Conservation (phyloP, 108 stramenopile genomes). For the Stephanodiscus minutulus region DNA sequence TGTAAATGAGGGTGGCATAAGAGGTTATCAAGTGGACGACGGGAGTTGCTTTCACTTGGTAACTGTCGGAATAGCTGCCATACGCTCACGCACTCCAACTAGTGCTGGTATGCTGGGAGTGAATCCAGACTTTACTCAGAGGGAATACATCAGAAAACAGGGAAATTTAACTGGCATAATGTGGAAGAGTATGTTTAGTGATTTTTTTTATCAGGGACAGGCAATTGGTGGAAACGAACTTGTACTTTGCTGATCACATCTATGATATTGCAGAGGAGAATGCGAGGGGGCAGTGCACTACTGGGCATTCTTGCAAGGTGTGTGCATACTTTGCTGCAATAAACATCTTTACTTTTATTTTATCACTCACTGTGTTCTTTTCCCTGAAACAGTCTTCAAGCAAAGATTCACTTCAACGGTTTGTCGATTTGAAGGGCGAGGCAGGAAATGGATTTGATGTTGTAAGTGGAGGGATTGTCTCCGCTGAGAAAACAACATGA, state of each 20-base stretch:
- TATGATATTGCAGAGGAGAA: constrained; percentile 62
- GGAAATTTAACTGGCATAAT: constrained; percentile 34
- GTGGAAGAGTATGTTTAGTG: constrained; percentile 48
- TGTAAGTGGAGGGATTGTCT: constrained; percentile 16
- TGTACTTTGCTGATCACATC: constrained; percentile 51
- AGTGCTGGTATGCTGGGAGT: constrained; percentile 83
- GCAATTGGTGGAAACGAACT: constrained; percentile 27
- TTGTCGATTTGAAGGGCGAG: constrained; percentile 39
- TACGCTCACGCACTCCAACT: constrained; percentile 79
- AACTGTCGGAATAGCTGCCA: constrained; percentile 35
- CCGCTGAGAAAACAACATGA: not conserved
- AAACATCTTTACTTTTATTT: not conserved
- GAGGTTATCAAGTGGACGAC: constrained; percentile 39
- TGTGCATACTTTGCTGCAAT: constrained; percentile 1
- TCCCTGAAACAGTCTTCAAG: constrained; percentile 22
- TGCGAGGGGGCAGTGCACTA: constrained; percentile 65
- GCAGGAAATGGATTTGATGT: constrained; percentile 31
- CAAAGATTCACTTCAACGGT: constrained; percentile 47
- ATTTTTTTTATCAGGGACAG: constrained; percentile 40
- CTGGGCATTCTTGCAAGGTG: constrained; percentile 68
- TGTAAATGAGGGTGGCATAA: constrained; percentile 1
- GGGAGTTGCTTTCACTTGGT: constrained; percentile 46
- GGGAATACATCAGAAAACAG: constrained; percentile 12
- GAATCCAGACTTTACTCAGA: constrained; percentile 27
- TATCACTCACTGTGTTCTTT: not conserved